Evolutionary conservation across 495 filamentous ascomycete genomes (phyloP).

Genomic region (Niebla homalea): DNA sequence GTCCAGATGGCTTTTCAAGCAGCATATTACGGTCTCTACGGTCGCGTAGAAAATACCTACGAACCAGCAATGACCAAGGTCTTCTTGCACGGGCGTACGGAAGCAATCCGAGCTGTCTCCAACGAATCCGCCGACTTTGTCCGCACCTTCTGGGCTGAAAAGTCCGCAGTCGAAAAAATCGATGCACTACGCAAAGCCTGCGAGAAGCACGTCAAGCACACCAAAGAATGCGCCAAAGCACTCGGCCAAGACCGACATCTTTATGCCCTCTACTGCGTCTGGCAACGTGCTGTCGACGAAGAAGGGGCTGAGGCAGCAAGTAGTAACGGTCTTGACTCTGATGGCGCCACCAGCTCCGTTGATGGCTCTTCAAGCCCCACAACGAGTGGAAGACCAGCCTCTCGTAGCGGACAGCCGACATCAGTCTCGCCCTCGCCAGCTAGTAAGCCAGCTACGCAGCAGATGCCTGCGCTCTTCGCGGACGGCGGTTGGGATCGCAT

Average conservation of each 20-base stretch:
- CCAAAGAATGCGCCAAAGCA: constrained; percentile 79
- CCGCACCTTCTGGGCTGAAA: constrained; percentile 87
- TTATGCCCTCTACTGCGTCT: constrained; percentile 88
- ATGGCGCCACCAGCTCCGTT: constrained; percentile 40
- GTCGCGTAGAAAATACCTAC: constrained; percentile 84
- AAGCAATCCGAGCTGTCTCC: constrained; percentile 81
- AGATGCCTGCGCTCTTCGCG: constrained; percentile 68
- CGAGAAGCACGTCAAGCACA: constrained; percentile 65
- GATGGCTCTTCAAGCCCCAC: constrained; percentile 26
- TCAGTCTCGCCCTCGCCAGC: constrained; percentile 18
- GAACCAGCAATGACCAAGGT: constrained; percentile 97
- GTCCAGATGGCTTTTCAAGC: constrained; percentile 99
- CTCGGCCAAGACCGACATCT: constrained; percentile 89
- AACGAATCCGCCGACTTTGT: constrained; percentile 74
- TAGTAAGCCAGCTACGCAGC: constrained; percentile 21
- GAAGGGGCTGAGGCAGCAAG: constrained; percentile 43
- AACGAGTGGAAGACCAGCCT: constrained; percentile 10
- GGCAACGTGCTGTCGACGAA: constrained; percentile 77
- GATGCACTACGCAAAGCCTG: constrained; percentile 73
- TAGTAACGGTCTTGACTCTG: constrained; percentile 45
- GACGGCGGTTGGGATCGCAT: constrained; percentile 88
- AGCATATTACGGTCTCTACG: constrained; percentile 95
- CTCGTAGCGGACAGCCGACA: constrained; percentile 1
- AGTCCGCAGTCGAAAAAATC: constrained; percentile 67
- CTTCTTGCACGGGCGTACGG: constrained; percentile 85